Percentiles rank a stretch among this genome's conserved stretches.
Evolutionary conservation across 306 rosid genomes (phyloP).

Genomic region (Sechiopsis laciniata): DNA sequence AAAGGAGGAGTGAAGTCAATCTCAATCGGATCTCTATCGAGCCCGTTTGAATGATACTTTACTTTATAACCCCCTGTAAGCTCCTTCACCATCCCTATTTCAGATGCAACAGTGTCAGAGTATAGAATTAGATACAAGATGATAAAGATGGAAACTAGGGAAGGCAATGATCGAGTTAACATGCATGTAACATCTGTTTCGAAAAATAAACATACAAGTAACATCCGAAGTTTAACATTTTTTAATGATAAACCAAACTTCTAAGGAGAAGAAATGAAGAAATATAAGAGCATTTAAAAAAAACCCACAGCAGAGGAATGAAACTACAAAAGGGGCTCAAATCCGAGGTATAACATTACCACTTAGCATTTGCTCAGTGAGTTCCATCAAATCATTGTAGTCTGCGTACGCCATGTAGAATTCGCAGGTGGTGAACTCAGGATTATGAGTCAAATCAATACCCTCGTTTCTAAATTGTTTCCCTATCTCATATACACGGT

Average conservation of each 20-base stretch:
- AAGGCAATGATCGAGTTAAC: neutral
- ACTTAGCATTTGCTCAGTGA: conserved; percentile 80
- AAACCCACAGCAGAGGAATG: neutral
- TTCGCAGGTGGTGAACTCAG: conserved; percentile 94
- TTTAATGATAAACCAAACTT: neutral
- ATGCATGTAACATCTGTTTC: conserved; percentile 12
- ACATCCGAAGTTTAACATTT: conserved; percentile 5
- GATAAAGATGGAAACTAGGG: conserved; percentile 19
- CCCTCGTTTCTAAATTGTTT: conserved; percentile 97
- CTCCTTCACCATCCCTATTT: conserved; percentile 73
- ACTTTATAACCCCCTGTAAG: conserved; percentile 83
- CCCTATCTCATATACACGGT: conserved; percentile 98
- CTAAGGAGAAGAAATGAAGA: too few relatives aligned
- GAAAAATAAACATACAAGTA: too few relatives aligned
- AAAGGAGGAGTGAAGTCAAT: conserved; percentile 43
- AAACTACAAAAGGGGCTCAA: neutral
- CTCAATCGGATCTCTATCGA: conserved; percentile 63
- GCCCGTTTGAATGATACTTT: conserved; percentile 65
- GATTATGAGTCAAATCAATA: conserved; percentile 91
- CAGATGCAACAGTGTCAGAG: conserved; percentile 26
- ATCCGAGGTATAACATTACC: conserved; percentile 35
- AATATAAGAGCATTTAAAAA: neutral
- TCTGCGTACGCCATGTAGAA: conserved; percentile 90
- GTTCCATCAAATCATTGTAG: conserved; percentile 75
- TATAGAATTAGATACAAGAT: conserved; percentile 10